A percentile compares a stretch with the other conserved stretches of the same genome.
These are phyloP conservation scores for Rubia balearica DNA, from an alignment of 305 asterid genomes.

Conservation along the genomic window DNA sequence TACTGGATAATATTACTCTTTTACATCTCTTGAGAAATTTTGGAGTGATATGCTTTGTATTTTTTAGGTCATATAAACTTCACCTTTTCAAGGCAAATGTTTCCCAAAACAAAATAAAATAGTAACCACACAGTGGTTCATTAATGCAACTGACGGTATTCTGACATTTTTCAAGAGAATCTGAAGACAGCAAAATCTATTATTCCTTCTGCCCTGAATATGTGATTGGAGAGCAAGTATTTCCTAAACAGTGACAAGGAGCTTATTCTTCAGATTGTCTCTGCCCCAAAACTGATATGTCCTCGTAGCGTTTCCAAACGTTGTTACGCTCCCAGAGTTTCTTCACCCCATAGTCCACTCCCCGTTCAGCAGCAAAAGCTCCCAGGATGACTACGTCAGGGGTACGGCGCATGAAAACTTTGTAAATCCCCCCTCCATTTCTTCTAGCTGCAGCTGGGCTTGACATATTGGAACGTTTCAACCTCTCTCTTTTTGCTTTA, in stretches of 20 bases:
- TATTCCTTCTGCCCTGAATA: neutral
- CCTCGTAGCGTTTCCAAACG: slow-evolving; percentile 83
- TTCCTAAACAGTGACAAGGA: slow-evolving; percentile 1
- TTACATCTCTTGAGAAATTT: no score
- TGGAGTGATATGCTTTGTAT: no score
- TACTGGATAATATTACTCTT: no score
- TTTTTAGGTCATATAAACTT: neutral
- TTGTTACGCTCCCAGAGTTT: slow-evolving; percentile 74
- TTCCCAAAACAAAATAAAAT: slow-evolving; percentile 1
- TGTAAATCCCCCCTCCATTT: slow-evolving; percentile 71
- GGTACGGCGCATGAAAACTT: slow-evolving; percentile 73
- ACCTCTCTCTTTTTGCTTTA: neutral
- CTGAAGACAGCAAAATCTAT: neutral
- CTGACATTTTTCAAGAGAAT: slow-evolving; percentile 5
- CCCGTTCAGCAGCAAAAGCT: slow-evolving; percentile 91
- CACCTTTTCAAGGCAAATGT: neutral
- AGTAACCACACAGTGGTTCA: neutral
- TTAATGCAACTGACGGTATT: slow-evolving; percentile 6
- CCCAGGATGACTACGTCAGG: slow-evolving; percentile 89
- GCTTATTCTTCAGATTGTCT: slow-evolving; percentile 55
- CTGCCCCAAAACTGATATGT: slow-evolving; percentile 75
- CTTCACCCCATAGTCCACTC: slow-evolving; percentile 76
- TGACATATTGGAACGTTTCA: slow-evolving; percentile 37
- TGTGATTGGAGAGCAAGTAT: neutral
- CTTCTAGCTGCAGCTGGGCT: slow-evolving; percentile 42